These are phyloP conservation scores for Podospora appendiculata DNA, from an alignment of 495 filamentous ascomycete species.

Conservation along the genomic window DNA sequence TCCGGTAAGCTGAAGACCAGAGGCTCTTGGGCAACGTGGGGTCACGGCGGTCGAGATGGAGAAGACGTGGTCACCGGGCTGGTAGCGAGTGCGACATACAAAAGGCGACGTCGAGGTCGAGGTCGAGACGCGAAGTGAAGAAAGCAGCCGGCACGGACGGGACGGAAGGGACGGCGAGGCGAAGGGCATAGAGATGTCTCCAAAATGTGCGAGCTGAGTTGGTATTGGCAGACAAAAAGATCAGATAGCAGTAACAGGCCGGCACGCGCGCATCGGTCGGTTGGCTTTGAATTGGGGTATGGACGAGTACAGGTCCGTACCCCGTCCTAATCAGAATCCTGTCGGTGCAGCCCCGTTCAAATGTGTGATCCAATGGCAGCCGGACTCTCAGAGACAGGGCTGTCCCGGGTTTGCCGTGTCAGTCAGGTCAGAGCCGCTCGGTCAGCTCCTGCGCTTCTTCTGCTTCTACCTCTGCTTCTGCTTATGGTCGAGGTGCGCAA, in stretches of 20 bases:
- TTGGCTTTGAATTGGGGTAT: neutral
- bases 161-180: constrained; percentile 1
- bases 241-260: neutral
- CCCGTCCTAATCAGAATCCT: neutral
- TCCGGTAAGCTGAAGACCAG: neutral
- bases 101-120: neutral
- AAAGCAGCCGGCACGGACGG: neutral
- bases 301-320: neutral
- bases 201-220: neutral
- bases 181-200: constrained; percentile 6
- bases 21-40: neutral
- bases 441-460: too few species aligned
- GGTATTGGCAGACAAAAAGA: neutral
- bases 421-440: too few species aligned
- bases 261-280: neutral
- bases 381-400: neutral
- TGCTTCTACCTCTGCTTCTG: constrained; percentile 3
- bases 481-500: too few species aligned
- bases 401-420: constrained; percentile 18
- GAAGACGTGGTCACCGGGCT: neutral
- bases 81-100: neutral
- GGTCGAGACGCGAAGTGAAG: constrained; percentile 7
- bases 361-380: neutral
- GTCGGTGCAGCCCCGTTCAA: neutral
- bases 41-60: neutral